These are phyloP conservation scores for Saccharomycopsis fermentans DNA, from an alignment of 805 yeast species.

Conservation along the genomic window DNA sequence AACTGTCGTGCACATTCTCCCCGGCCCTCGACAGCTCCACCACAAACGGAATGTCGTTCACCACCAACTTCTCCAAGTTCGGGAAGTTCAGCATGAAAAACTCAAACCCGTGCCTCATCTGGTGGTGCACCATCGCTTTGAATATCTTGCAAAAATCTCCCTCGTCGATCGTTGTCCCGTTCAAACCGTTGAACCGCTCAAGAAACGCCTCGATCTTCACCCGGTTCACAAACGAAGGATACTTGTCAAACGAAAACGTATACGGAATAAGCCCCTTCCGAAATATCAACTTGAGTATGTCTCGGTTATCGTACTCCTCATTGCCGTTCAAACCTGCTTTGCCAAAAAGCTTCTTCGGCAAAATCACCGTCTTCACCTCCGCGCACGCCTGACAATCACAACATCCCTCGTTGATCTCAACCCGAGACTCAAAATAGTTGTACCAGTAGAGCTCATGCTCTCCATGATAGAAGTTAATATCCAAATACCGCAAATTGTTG, in stretches of 20 bases:
- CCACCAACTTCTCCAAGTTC: conserved; percentile 6
- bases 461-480: conserved; percentile 12
- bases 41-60: conserved; percentile 14
- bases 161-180: not conserved
- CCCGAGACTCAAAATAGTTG: conserved; percentile 10
- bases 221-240: conserved; percentile 9
- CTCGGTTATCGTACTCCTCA: conserved; percentile 5
- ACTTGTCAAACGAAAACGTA: conserved; percentile 12
- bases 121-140: conserved; percentile 11
- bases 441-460: conserved; percentile 12
- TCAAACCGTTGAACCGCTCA: not conserved
- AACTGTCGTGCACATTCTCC: not conserved
- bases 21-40: not conserved
- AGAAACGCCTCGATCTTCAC: conserved; percentile 1
- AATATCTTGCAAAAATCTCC: conserved; percentile 6
- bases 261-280: conserved; percentile 9
- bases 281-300: conserved; percentile 5
- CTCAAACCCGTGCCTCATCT: conserved; percentile 2
- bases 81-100: conserved; percentile 5
- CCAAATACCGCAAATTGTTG: conserved; percentile 6
- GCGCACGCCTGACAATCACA: not conserved
- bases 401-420: conserved; percentile 1
- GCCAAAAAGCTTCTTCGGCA: conserved; percentile 3
- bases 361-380: conserved; percentile 6
- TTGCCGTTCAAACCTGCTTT: not conserved